Evolutionary conservation across 352 stramenopile species (phyloP).

Genomic region (Phytophthora palmivora): DNA sequence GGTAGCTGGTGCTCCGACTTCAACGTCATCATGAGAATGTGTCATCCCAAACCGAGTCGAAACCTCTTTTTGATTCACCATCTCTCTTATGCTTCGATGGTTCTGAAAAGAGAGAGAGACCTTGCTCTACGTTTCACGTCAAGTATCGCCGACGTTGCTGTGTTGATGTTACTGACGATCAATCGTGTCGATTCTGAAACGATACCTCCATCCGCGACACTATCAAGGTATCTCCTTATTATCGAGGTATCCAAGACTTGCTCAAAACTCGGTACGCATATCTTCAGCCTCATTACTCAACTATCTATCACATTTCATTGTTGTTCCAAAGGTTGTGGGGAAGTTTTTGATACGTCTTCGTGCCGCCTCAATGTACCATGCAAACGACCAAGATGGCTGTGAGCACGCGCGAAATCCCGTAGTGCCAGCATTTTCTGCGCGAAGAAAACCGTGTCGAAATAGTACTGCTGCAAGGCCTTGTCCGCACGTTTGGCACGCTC

Average conservation of each 20-base stretch:
- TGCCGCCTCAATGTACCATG: conserved; percentile 32
- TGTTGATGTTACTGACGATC: too few species aligned
- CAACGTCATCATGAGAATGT: too few species aligned
- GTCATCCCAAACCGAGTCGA: too few species aligned
- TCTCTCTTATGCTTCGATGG: too few species aligned
- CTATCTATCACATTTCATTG: conserved; percentile 8
- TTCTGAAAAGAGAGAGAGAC: too few species aligned
- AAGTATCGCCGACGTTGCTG: too few species aligned
- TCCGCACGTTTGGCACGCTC: conserved; percentile 43
- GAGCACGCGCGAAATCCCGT: conserved; percentile 39
- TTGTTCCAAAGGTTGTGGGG: background rate
- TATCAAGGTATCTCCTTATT: conserved; percentile 9
- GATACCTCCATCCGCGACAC: background rate
- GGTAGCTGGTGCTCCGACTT: background rate
- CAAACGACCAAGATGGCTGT: conserved; percentile 25
- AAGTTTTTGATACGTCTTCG: conserved; percentile 9
- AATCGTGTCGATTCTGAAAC: background rate
- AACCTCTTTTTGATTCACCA: too few species aligned
- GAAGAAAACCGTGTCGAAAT: conserved; percentile 74
- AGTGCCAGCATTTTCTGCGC: conserved; percentile 59
- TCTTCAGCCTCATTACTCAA: conserved; percentile 1
- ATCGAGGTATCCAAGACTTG: too few species aligned
- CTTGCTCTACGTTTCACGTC: too few species aligned
- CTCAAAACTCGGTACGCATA: background rate
- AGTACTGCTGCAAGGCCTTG: conserved; percentile 60